Evolutionary conservation across 352 stramenopile species (phyloP).

Genomic region (Phytophthora podocarpi): DNA sequence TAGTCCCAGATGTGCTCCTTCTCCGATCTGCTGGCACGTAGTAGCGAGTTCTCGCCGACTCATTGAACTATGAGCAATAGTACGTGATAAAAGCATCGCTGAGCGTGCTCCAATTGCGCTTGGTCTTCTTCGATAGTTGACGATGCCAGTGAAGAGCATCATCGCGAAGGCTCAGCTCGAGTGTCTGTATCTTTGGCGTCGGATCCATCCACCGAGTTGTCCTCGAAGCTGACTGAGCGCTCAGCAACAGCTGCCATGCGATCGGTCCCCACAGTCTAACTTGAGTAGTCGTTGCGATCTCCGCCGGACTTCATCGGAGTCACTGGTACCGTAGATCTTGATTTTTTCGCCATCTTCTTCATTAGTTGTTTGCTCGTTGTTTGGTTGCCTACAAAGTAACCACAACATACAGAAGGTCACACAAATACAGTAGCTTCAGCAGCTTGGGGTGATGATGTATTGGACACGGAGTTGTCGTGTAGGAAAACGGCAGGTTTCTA

Average conservation of each 20-base stretch:
- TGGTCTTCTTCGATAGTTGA: not conserved
- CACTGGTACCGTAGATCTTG: slow-evolving; percentile 8
- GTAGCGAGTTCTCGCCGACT: no score
- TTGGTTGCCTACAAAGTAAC: no score
- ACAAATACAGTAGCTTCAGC: no score
- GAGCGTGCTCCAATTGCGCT: not conserved
- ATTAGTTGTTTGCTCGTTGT: no score
- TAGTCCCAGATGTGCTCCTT: not conserved
- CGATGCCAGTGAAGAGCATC: not conserved
- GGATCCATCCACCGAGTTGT: not conserved
- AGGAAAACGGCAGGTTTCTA: no score
- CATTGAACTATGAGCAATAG: not conserved
- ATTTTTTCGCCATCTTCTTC: slow-evolving; percentile 13
- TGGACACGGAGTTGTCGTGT: no score
- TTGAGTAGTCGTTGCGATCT: not conserved
- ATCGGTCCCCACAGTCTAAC: not conserved
- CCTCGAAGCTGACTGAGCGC: slow-evolving; percentile 6
- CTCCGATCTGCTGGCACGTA: not conserved
- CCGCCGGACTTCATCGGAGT: slow-evolving; percentile 1
- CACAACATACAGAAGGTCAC: no score
- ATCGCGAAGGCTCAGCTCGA: not conserved
- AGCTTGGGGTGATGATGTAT: no score
- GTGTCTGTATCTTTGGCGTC: slow-evolving; percentile 1
- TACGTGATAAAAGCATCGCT: not conserved
- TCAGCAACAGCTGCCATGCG: not conserved